phyloP scores from a whole-genome alignment of 2,329 filamentous ascomycete species.

The Alternaria arborescens region DNA sequence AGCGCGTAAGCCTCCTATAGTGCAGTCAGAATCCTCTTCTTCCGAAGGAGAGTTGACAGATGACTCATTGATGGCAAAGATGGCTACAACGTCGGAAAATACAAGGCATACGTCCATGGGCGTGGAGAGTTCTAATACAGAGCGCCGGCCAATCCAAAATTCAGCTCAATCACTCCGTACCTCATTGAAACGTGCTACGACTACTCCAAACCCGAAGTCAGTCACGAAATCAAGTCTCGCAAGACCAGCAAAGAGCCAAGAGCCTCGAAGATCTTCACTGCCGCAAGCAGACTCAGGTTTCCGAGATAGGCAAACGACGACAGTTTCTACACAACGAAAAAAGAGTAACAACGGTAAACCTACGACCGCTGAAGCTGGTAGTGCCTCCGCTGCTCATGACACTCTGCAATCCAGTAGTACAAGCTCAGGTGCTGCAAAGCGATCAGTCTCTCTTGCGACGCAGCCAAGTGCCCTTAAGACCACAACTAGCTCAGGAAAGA shows the following conservation, averaged over 20 bases:
- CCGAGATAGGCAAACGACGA: neutral
- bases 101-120: neutral
- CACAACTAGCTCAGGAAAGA: conserved; percentile 2
- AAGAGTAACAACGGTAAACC: neutral
- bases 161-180: neutral
- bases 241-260: neutral
- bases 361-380: neutral
- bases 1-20: conserved; percentile 22
- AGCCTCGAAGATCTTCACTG: neutral
- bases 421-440: neutral
- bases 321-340: neutral
- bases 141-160: neutral
- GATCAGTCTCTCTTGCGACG: neutral
- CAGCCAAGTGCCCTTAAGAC: conserved; percentile 2
- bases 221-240: neutral
- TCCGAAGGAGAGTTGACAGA: conserved; percentile 15
- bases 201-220: neutral
- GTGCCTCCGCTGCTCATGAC: neutral
- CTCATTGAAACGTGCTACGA: neutral
- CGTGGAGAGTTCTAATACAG: neutral
- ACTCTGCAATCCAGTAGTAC: neutral
- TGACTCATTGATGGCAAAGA: conserved; percentile 18
- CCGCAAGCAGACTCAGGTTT: neutral
- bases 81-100: conserved; percentile 4
- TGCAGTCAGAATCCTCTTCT: conserved; percentile 28